Conservation (phyloP, 768 basidiomycete genomes). For the Lactifluus echinatus region DNA sequence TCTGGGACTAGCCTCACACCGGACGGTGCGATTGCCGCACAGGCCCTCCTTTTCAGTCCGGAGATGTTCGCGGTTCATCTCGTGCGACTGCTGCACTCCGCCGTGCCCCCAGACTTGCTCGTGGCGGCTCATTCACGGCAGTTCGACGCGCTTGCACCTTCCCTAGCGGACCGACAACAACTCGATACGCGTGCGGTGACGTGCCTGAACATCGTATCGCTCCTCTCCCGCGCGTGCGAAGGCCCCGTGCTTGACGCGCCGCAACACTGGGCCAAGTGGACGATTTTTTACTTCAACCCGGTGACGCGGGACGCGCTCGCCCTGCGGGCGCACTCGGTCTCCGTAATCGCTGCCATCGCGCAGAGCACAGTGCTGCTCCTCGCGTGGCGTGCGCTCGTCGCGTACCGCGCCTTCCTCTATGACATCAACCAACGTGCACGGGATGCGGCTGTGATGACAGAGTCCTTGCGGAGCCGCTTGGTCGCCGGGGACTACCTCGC, state of each 20-base stretch:
- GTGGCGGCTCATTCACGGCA: neutral
- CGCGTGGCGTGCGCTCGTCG: slow-evolving; percentile 6
- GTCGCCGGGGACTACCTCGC: neutral
- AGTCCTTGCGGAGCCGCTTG: neutral
- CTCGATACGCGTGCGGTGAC: slow-evolving; percentile 1
- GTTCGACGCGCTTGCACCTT: neutral
- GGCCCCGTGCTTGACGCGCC: neutral
- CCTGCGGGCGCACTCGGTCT: neutral
- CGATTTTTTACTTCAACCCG: neutral
- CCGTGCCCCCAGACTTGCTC: neutral
- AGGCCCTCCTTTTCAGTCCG: slow-evolving; percentile 3
- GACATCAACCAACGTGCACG: neutral
- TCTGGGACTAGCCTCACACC: neutral
- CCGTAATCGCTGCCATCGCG: neutral
- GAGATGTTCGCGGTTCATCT: slow-evolving; percentile 8
- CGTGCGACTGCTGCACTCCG: slow-evolving; percentile 1
- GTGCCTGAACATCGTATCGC: neutral
- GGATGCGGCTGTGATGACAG: rapidly evolving
- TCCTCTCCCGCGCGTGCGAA: slow-evolving; percentile 1
- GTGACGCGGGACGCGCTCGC: slow-evolving; percentile 1
- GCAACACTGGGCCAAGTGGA: slow-evolving; percentile 1
- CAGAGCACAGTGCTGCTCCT: neutral
- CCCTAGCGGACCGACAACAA: neutral
- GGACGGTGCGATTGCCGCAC: neutral
- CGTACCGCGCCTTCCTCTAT: slow-evolving; percentile 5